A percentile compares a stretch with the other conserved stretches of the same genome.
Conservation (phyloP, 495 filamentous ascomycete genomes). For the Talaromyces nanjingensis region DNA sequence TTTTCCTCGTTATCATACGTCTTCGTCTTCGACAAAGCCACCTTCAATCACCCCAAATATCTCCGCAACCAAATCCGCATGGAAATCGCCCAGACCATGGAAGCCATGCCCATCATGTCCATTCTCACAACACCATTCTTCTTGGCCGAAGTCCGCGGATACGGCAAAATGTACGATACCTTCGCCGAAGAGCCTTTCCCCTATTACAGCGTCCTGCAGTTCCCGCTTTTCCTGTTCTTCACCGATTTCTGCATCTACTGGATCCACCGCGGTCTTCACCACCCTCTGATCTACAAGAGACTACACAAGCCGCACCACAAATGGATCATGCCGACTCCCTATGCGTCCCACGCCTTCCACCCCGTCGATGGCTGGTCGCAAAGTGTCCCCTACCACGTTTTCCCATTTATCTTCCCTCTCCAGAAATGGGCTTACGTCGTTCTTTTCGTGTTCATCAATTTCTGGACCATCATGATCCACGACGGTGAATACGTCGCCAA, state of each 20-base stretch:
- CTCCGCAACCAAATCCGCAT: slow-evolving; percentile 86
- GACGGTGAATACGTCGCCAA: slow-evolving; percentile 94
- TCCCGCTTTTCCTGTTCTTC: slow-evolving; percentile 86
- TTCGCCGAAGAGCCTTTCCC: slow-evolving; percentile 62
- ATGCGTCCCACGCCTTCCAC: slow-evolving; percentile 89
- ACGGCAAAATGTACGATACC: slow-evolving; percentile 79
- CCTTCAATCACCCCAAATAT: slow-evolving; percentile 86
- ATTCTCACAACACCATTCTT: slow-evolving; percentile 78
- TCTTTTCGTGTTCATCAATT: slow-evolving; percentile 87
- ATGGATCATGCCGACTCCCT: slow-evolving; percentile 98
- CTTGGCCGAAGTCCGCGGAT: slow-evolving; percentile 75
- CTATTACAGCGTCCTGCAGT: slow-evolving; percentile 78
- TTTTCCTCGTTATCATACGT: slow-evolving; percentile 78
- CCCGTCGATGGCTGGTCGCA: slow-evolving; percentile 91
- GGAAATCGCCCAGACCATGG: slow-evolving; percentile 75
- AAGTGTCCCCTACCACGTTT: slow-evolving; percentile 87
- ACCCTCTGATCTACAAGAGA: slow-evolving; percentile 73
- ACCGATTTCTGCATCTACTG: slow-evolving; percentile 94
- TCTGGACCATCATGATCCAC: slow-evolving; percentile 97
- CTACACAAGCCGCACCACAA: slow-evolving; percentile 98
- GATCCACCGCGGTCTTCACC: slow-evolving; percentile 88
- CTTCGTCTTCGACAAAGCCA: slow-evolving; percentile 91
- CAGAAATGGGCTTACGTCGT: slow-evolving; percentile 84
- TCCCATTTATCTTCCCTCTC: slow-evolving; percentile 87
- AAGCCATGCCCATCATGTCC: slow-evolving; percentile 75